A percentile compares a stretch with the other conserved stretches of the same genome.
Conservation (phyloP, 2,329 filamentous ascomycete genomes). For the Sporothrix brasiliensis region DNA sequence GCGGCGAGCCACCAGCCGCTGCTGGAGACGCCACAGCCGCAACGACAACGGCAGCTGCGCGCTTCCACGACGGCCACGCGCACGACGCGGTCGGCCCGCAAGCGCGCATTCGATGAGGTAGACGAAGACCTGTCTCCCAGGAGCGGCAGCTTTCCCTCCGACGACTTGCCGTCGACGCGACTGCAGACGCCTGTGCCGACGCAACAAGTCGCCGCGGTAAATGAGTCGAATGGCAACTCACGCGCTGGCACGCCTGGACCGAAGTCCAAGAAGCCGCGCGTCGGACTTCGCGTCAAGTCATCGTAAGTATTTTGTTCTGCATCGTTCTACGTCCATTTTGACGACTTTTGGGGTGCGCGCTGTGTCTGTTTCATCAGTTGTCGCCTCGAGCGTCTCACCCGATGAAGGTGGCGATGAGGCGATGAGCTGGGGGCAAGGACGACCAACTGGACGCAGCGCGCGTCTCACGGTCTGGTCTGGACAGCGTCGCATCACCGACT, state of each 20-base stretch:
- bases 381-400: slow-evolving; percentile 20
- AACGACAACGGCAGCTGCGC: slow-evolving; percentile 37
- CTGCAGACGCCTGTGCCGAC: slow-evolving; percentile 34
- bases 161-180: slow-evolving; percentile 35
- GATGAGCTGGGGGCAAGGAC: not conserved
- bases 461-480: not conserved
- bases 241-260: slow-evolving; percentile 63
- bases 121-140: slow-evolving; percentile 59
- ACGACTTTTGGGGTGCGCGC: slow-evolving; percentile 4
- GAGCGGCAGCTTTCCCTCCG: slow-evolving; percentile 50
- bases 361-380: slow-evolving; percentile 1
- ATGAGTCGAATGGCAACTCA: slow-evolving; percentile 46
- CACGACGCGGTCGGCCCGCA: slow-evolving; percentile 54
- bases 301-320: slow-evolving; percentile 59
- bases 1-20: slow-evolving; percentile 1
- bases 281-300: slow-evolving; percentile 66
- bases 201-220: slow-evolving; percentile 18
- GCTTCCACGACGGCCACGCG: slow-evolving; percentile 45
- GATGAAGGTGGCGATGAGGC: slow-evolving; percentile 24
- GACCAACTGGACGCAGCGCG: not conserved
- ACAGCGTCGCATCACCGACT: not conserved
- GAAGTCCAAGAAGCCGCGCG: slow-evolving; percentile 62
- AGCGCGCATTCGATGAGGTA: slow-evolving; percentile 58
- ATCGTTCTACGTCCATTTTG: slow-evolving; percentile 29
- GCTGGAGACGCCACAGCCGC: slow-evolving; percentile 30